A percentile compares a stretch with the other conserved stretches of the same genome.
These are phyloP conservation scores for Raddia distichophylla DNA, from an alignment of 176 grass and related monocot species.

Conservation along the genomic window DNA sequence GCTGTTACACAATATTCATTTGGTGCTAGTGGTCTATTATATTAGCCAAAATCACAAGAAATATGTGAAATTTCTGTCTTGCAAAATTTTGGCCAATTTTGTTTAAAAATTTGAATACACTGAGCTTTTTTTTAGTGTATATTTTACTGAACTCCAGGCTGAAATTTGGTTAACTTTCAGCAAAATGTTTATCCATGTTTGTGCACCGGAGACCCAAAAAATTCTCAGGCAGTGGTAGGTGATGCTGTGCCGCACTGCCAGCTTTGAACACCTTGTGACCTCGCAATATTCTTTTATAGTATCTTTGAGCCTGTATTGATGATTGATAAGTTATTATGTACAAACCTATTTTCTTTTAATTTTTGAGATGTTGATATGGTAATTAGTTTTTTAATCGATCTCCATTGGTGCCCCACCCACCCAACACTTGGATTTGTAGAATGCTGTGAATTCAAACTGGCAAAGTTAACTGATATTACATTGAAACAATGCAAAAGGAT, in stretches of 20 bases:
- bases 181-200: too few relatives aligned
- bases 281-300: background rate
- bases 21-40: background rate
- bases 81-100: too few relatives aligned
- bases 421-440: background rate
- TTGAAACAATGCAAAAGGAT: background rate
- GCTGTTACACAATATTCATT: background rate
- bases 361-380: background rate
- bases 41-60: too few relatives aligned
- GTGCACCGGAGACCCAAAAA: background rate
- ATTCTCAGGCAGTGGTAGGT: constrained; percentile 11
- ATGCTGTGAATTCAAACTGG: background rate
- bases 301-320: background rate
- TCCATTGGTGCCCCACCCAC: too few relatives aligned
- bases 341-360: background rate
- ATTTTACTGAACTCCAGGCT: too few relatives aligned
- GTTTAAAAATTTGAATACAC: too few relatives aligned
- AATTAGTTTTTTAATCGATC: background rate
- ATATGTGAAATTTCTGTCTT: too few relatives aligned
- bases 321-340: background rate
- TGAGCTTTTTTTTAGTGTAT: too few relatives aligned
- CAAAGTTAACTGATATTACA: background rate
- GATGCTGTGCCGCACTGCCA: background rate
- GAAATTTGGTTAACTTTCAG: too few relatives aligned
- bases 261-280: background rate